phyloP scores from a whole-genome alignment of 164 flowering plant genomes.

The Stephania yunnanensis region DNA sequence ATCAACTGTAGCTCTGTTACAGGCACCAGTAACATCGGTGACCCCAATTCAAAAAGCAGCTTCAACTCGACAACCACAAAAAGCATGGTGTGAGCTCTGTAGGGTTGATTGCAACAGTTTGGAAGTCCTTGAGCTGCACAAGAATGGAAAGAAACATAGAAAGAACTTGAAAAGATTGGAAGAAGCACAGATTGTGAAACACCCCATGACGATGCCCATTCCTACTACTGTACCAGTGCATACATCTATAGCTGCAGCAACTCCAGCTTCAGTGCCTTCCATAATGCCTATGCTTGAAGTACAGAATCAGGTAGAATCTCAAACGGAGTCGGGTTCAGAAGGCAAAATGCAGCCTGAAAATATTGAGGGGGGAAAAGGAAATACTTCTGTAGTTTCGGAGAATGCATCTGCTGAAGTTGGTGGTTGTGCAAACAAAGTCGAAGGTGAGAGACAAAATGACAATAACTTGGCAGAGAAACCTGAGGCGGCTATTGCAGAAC shows the following conservation, averaged over 20 bases:
- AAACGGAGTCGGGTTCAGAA: conserved; percentile 6
- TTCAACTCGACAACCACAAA: conserved; percentile 21
- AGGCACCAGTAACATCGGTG: conserved; percentile 9
- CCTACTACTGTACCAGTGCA: not conserved
- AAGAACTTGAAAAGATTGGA: conserved; percentile 39
- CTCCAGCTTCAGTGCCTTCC: not conserved
- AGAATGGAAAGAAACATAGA: conserved; percentile 56
- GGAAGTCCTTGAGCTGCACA: conserved; percentile 58
- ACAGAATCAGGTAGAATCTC: conserved; percentile 11
- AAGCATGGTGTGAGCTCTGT: conserved; percentile 61
- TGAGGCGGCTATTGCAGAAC: conserved; percentile 13
- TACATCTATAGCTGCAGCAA: not conserved
- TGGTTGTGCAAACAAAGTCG: not conserved
- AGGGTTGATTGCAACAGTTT: conserved; percentile 52
- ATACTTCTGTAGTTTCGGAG: not conserved
- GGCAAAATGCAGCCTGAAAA: conserved; percentile 1
- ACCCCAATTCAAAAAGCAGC: conserved; percentile 11
- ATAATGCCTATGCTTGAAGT: not conserved
- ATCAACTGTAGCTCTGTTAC: conserved; percentile 10
- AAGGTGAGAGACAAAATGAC: conserved; percentile 4
- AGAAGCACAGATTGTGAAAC: conserved; percentile 29
- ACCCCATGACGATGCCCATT: conserved; percentile 2
- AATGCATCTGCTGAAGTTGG: not conserved
- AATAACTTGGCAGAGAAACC: conserved; percentile 11
- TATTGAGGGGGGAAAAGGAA: conserved; percentile 2